Percentiles rank a stretch among this genome's conserved stretches.
Evolutionary conservation across 164 flowering plant species (phyloP).

Genomic region (Magnolia kwangsiensis): DNA sequence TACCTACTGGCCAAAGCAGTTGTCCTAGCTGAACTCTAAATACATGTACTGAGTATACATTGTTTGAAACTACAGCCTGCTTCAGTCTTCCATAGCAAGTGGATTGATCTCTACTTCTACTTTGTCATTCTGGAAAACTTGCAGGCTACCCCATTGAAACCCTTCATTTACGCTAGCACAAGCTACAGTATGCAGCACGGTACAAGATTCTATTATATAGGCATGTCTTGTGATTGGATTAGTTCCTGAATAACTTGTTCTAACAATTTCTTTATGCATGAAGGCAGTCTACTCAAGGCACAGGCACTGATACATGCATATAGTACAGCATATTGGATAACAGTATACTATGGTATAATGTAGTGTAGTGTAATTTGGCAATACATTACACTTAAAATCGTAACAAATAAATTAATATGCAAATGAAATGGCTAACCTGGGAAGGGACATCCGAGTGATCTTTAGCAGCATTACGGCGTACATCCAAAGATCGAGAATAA

Average conservation of each 20-base stretch:
- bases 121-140: too few species aligned
- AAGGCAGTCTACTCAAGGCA: background rate
- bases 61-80: too few species aligned
- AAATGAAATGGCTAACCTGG: constrained; percentile 47
- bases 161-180: background rate
- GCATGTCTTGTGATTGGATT: background rate
- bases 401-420: background rate
- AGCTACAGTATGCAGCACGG: background rate
- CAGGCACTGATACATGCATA: background rate
- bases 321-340: background rate
- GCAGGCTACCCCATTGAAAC: too few species aligned
- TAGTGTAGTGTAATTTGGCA: too few species aligned
- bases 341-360: background rate
- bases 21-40: too few species aligned
- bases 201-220: background rate
- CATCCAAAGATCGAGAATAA: constrained; percentile 69
- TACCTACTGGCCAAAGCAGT: too few species aligned
- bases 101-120: too few species aligned
- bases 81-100: too few species aligned
- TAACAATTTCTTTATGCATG: background rate
- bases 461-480: constrained; percentile 77
- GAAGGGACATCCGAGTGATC: constrained; percentile 46
- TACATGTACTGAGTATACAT: too few species aligned
- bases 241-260: background rate
- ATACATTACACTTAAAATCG: background rate